These are phyloP conservation scores for Serendipita vermifera DNA, from an alignment of 768 basidiomycete species.

Conservation along the genomic window DNA sequence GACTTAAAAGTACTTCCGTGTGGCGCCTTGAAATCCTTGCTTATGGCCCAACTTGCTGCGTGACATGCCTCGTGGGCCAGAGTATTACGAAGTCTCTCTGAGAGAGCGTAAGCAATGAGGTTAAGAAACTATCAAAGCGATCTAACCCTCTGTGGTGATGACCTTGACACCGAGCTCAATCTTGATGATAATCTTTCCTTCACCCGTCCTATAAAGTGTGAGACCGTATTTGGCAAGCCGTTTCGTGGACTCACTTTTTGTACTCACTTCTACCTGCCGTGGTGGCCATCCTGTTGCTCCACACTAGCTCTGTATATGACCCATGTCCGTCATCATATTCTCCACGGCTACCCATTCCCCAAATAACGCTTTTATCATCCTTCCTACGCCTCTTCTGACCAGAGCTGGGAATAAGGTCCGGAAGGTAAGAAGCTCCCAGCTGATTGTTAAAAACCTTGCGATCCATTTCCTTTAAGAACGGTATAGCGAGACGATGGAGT, in stretches of 20 bases:
- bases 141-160: background rate
- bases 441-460: background rate
- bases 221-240: background rate
- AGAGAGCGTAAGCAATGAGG: background rate
- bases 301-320: slow-evolving; percentile 3
- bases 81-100: background rate
- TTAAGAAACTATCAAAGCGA: background rate
- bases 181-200: background rate
- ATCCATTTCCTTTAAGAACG: slow-evolving; percentile 2
- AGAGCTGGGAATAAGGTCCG: background rate
- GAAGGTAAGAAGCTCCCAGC: background rate
- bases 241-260: background rate
- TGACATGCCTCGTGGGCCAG: slow-evolving; percentile 5
- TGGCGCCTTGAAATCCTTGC: background rate
- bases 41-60: slow-evolving; percentile 3
- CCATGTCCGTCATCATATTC: slow-evolving; percentile 1
- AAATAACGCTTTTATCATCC: background rate
- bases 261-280: slow-evolving; percentile 5
- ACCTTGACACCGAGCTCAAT: slow-evolving; percentile 8
- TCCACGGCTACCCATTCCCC: background rate
- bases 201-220: background rate
- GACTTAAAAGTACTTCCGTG: slow-evolving; percentile 3
- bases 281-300: slow-evolving; percentile 8
- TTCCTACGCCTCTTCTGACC: background rate
- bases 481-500: background rate